These are phyloP conservation scores for Pyrrhoderma lamaoense DNA, from an alignment of 1,284 basidiomycete species.

Conservation along the genomic window DNA sequence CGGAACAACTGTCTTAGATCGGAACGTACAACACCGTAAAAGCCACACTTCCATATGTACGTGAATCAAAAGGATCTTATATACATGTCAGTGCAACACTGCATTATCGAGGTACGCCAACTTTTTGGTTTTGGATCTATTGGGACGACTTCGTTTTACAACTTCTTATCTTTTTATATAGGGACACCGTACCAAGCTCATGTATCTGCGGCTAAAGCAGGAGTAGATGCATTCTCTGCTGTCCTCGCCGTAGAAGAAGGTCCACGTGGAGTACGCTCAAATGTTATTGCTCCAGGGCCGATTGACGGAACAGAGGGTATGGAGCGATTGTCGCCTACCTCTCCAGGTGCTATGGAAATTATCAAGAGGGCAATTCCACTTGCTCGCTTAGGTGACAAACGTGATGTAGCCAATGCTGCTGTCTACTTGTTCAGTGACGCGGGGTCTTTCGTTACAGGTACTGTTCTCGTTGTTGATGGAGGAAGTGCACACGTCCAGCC, in stretches of 20 bases:
- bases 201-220: slow-evolving; percentile 93
- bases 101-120: slow-evolving; percentile 68
- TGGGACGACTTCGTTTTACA: slow-evolving; percentile 4
- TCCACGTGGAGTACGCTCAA: slow-evolving; percentile 88
- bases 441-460: slow-evolving; percentile 75
- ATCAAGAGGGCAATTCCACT: slow-evolving; percentile 37
- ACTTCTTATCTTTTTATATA: slow-evolving; percentile 24
- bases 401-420: slow-evolving; percentile 76
- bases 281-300: slow-evolving; percentile 86
- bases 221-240: slow-evolving; percentile 79
- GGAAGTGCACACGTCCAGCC: slow-evolving; percentile 49
- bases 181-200: slow-evolving; percentile 89
- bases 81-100: slow-evolving; percentile 89
- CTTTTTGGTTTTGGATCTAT: not conserved
- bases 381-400: slow-evolving; percentile 58
- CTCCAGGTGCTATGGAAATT: not conserved
- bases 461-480: slow-evolving; percentile 63
- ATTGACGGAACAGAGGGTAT: slow-evolving; percentile 85
- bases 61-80: slow-evolving; percentile 73
- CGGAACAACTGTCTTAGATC: slow-evolving; percentile 53
- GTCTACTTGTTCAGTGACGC: slow-evolving; percentile 89
- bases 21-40: slow-evolving; percentile 95
- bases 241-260: slow-evolving; percentile 92
- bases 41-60: slow-evolving; percentile 73
- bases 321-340: slow-evolving; percentile 52